Evolutionary conservation across 1,284 basidiomycete genomes (phyloP).

Genomic region (Retiboletus flavoniger): DNA sequence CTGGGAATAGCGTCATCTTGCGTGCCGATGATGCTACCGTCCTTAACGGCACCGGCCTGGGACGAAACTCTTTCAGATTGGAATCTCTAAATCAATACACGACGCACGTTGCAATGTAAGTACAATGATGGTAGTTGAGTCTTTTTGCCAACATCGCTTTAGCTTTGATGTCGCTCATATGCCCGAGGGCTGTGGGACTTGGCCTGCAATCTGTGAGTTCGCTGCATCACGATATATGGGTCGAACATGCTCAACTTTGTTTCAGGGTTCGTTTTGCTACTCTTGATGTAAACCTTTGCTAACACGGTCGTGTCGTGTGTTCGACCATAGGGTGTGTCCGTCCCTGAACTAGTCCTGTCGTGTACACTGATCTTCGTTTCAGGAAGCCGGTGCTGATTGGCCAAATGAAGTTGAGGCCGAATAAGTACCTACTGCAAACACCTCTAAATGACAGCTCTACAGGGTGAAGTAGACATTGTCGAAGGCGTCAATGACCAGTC

Average conservation of each 20-base stretch:
- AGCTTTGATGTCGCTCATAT: conserved; percentile 38
- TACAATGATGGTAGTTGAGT: background rate
- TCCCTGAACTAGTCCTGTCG: background rate
- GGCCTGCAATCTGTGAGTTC: conserved; percentile 36
- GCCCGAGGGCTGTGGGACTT: conserved; percentile 39
- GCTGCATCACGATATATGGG: background rate
- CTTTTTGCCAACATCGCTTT: background rate
- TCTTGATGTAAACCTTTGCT: background rate
- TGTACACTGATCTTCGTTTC: background rate
- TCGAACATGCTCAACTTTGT: background rate
- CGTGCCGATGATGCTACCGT: conserved; percentile 34
- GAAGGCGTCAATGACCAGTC: conserved; percentile 62
- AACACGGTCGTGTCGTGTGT: background rate
- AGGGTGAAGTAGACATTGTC: conserved; percentile 62
- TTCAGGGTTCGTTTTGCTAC: conserved; percentile 12
- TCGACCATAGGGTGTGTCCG: conserved; percentile 8
- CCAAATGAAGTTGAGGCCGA: conserved; percentile 5
- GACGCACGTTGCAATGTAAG: conserved; percentile 36
- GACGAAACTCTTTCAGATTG: conserved; percentile 38
- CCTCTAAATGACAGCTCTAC: background rate
- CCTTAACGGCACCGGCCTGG: conserved; percentile 28
- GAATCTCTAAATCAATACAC: conserved; percentile 31
- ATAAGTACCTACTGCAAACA: background rate
- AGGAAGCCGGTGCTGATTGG: conserved; percentile 15
- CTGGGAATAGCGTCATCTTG: conserved; percentile 44